Evolutionary conservation across 768 basidiomycete genomes (phyloP).

Genomic region (Lactifluus hygrophoroides): DNA sequence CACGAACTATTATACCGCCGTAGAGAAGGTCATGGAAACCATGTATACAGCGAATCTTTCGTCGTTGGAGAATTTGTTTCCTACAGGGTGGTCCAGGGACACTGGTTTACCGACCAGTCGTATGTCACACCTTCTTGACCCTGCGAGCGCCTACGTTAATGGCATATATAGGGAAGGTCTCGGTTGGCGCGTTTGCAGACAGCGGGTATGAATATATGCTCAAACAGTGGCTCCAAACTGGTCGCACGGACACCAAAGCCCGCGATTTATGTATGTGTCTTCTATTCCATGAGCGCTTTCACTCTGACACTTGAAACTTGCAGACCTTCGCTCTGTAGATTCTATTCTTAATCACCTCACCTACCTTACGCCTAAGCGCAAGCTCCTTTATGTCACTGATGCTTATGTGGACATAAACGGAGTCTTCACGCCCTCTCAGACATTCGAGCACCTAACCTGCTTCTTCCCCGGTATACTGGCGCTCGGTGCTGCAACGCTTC

Average conservation of each 20-base stretch:
- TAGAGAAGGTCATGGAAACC: slow-evolving; percentile 40
- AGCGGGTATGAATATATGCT: slow-evolving; percentile 75
- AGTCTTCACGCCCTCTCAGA: slow-evolving; percentile 29
- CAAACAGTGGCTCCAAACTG: slow-evolving; percentile 65
- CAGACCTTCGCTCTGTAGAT: slow-evolving; percentile 54
- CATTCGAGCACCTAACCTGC: slow-evolving; percentile 74
- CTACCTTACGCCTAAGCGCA: slow-evolving; percentile 54
- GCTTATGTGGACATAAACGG: slow-evolving; percentile 18
- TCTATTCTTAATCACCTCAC: slow-evolving; percentile 56
- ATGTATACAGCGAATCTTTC: slow-evolving; percentile 38
- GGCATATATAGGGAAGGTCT: slow-evolving; percentile 31
- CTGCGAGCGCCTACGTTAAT: not conserved
- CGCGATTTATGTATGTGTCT: slow-evolving; percentile 54
- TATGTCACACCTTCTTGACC: slow-evolving; percentile 26
- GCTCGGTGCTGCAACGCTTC: slow-evolving; percentile 57
- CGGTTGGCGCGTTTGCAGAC: slow-evolving; percentile 61
- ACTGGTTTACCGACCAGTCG: slow-evolving; percentile 37
- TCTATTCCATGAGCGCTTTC: not conserved
- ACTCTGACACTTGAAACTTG: not conserved
- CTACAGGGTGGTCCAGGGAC: slow-evolving; percentile 43
- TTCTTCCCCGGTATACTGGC: slow-evolving; percentile 74
- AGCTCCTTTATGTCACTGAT: slow-evolving; percentile 70
- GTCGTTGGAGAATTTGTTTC: slow-evolving; percentile 48
- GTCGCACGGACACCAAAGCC: slow-evolving; percentile 49
- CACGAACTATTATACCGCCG: slow-evolving; percentile 49